Evolutionary conservation across 257 asterid species (phyloP).

Genomic region (Plantago major): DNA sequence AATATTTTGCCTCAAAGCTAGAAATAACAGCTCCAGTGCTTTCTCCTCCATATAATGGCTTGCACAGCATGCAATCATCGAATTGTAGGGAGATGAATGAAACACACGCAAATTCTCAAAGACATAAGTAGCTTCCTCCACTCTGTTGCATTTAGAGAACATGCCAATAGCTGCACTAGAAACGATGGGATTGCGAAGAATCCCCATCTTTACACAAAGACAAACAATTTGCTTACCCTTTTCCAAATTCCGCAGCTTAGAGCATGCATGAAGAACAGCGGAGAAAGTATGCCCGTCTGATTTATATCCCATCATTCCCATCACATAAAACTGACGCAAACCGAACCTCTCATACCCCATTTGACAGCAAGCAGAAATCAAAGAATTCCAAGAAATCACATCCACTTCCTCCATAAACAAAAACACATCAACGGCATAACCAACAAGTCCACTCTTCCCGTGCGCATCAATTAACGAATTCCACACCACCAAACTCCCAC

Average conservation of each 20-base stretch:
- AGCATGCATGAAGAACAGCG: conserved; percentile 44
- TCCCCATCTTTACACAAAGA: conserved; percentile 54
- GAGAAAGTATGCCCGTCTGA: conserved; percentile 58
- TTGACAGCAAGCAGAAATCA: conserved; percentile 55
- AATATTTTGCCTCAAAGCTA: conserved; percentile 32
- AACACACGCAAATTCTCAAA: conserved; percentile 35
- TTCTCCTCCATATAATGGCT: conserved; percentile 38
- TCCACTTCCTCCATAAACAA: conserved; percentile 51
- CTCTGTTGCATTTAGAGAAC: conserved; percentile 66
- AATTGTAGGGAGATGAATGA: conserved; percentile 48
- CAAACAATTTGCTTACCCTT: conserved; percentile 55
- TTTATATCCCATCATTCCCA: conserved; percentile 37
- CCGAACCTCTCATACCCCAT: conserved; percentile 40
- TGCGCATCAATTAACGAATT: conserved; percentile 60
- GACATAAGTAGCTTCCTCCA: conserved; percentile 38
- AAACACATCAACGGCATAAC: conserved; percentile 55
- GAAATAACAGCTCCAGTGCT: conserved; percentile 44
- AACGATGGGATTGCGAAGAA: conserved; percentile 43
- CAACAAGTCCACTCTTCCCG: conserved; percentile 59
- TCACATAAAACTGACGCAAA: conserved; percentile 32
- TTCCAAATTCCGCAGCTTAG: conserved; percentile 46
- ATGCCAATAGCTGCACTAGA: conserved; percentile 67
- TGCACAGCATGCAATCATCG: conserved; percentile 67
- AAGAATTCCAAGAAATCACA: conserved; percentile 65
- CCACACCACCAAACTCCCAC: conserved; percentile 48